These are phyloP conservation scores for Eurotiales sp. DNA, from an alignment of 2,329 filamentous ascomycete genomes.

Conservation along the genomic window DNA sequence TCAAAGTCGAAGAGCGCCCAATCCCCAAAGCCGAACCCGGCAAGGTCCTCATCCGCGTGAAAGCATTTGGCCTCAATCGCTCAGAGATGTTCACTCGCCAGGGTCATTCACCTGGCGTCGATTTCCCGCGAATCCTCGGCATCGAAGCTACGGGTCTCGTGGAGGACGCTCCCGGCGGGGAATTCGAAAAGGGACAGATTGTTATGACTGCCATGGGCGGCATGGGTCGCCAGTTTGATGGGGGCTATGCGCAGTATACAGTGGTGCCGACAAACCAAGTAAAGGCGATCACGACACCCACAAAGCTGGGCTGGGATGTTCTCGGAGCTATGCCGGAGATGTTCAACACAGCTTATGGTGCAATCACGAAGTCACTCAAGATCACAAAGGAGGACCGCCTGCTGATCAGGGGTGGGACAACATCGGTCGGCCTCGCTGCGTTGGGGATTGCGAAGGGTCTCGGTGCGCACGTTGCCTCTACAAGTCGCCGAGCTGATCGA, in stretches of 20 bases:
- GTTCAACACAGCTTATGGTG: constrained; percentile 50
- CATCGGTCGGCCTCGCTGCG: constrained; percentile 46
- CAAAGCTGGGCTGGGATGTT: constrained; percentile 38
- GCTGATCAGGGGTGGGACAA: constrained; percentile 50
- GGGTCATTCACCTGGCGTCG: constrained; percentile 38
- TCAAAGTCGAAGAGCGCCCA: constrained; percentile 37
- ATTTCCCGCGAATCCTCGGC: constrained; percentile 44
- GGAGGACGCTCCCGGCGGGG: constrained; percentile 30
- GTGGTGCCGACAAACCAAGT: constrained; percentile 42
- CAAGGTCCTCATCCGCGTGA: constrained; percentile 41
- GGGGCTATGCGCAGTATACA: constrained; percentile 50
- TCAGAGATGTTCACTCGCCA: constrained; percentile 47
- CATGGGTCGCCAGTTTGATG: constrained; percentile 46
- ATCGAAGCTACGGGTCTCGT: constrained; percentile 47
- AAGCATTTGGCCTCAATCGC: constrained; percentile 47
- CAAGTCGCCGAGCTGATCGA: constrained; percentile 37
- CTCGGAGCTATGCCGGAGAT: constrained; percentile 50
- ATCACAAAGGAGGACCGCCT: constrained; percentile 40
- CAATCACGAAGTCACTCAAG: constrained; percentile 37
- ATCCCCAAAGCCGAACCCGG: constrained; percentile 36
- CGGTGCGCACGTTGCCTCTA: constrained; percentile 39
- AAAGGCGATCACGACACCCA: constrained; percentile 29
- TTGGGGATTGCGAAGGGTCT: constrained; percentile 43
- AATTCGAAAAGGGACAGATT: constrained; percentile 37
- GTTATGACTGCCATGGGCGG: constrained; percentile 51